Evolutionary conservation across 352 stramenopile genomes (phyloP).

Genomic region (Phytophthora colocasiae): DNA sequence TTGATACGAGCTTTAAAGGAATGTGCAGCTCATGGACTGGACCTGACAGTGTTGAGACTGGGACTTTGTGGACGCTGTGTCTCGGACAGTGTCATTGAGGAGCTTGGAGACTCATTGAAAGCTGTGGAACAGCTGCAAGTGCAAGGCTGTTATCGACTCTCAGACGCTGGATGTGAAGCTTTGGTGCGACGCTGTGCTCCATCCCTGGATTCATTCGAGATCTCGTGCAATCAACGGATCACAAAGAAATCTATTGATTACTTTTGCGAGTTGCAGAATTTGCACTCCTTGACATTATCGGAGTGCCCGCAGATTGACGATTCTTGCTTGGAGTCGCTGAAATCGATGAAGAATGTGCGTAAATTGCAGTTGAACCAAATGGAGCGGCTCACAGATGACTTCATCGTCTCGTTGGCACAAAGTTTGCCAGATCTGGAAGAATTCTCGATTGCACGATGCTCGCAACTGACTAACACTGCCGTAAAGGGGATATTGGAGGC

Average conservation of each 20-base stretch:
- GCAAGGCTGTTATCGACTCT: constrained; percentile 82
- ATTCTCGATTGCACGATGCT: constrained; percentile 73
- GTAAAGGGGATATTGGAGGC: constrained; percentile 58
- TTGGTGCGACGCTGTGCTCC: constrained; percentile 74
- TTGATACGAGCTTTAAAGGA: constrained; percentile 63
- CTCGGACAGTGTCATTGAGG: constrained; percentile 73
- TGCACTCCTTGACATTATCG: constrained; percentile 73
- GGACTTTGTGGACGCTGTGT: constrained; percentile 82
- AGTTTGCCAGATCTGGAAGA: constrained; percentile 67
- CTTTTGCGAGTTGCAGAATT: constrained; percentile 69
- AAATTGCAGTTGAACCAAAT: constrained; percentile 83
- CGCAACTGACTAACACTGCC: constrained; percentile 64
- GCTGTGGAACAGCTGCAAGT: constrained; percentile 74
- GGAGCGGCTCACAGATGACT: constrained; percentile 71
- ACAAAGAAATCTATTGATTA: constrained; percentile 78
- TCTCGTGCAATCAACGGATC: constrained; percentile 88
- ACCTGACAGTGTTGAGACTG: constrained; percentile 64
- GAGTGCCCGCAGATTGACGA: constrained; percentile 84
- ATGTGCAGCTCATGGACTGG: constrained; percentile 49
- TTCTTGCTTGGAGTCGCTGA: constrained; percentile 57
- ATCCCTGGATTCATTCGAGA: constrained; percentile 75
- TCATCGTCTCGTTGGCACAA: constrained; percentile 53
- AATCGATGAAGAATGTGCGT: constrained; percentile 66
- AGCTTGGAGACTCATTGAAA: constrained; percentile 71
- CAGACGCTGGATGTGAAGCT: constrained; percentile 66